Evolutionary conservation across 371 early-diverging fungal genomes (phyloP), one percentile per base, ranked within the genome.

Genomic region (Coemansia sp.): DNA sequence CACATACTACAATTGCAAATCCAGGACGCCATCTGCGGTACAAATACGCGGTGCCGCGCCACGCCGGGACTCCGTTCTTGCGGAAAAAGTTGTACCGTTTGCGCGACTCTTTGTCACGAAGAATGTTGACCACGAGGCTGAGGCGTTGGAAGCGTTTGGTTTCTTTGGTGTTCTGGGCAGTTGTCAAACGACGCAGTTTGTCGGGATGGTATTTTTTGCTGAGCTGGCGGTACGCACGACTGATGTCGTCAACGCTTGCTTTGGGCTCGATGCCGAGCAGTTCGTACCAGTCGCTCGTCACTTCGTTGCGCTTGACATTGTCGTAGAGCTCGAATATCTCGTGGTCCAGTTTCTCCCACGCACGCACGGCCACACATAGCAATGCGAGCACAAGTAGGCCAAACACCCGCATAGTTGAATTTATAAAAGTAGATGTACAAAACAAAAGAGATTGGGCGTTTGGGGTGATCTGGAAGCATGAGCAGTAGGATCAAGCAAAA

Each of bases 181-280:
- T 30, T 5, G 58, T 28, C 8, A 69, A 48, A 9, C 59, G 54
- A 44, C 81, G 84, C 69, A 88, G 90, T 83, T 93, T 93, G 73
- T 93, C 93, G 26, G 93, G 93, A 50, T 99, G 99, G 78, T 93
- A 93, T 67, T 91, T 90, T 39, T 92, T 85, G 5, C 98, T 96
- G 39, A 94, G 84, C 82, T 93, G 94, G 62, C 94, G 87, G 85
- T 91, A 97, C 16, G 97, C 90, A 62, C 83, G 86, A 72, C 86
- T 89, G 74, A 97, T 92, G 18, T 94, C 91, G 20, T 81, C 65
- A 48, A 89, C 88, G 12, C 86, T 79, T 25, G 95, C 93, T 40
- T 82, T 80, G 52, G 91, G 87, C 40, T 60, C 16, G 16, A 91
- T 84, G 25, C 83, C 87, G 21, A 94, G 83, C 20, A 89, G 69